Conservation (phyloP, 495 filamentous ascomycete species). For the Haplographium delicatum region DNA sequence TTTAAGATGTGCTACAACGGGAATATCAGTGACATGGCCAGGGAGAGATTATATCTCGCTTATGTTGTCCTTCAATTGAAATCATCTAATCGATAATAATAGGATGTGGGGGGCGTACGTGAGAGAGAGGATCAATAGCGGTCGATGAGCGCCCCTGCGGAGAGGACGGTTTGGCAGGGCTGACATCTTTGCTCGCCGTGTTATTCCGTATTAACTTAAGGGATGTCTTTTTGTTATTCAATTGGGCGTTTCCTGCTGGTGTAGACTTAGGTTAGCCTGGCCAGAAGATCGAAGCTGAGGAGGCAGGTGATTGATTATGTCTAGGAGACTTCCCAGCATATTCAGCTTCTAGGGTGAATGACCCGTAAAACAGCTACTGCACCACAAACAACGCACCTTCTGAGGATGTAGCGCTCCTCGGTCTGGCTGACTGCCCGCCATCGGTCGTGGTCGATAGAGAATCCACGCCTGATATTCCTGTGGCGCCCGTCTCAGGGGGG, state of each 20-base stretch:
- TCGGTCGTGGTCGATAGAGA: slow-evolving; percentile 23
- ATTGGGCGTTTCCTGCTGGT: slow-evolving; percentile 21
- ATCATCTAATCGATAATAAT: too few species aligned
- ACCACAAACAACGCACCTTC: slow-evolving; percentile 17
- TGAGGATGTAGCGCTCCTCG: slow-evolving; percentile 24
- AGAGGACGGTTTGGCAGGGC: slow-evolving; percentile 14
- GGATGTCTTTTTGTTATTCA: slow-evolving; percentile 28
- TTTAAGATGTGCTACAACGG: slow-evolving; percentile 60
- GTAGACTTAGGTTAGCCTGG: slow-evolving; percentile 6
- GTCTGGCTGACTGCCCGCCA: slow-evolving; percentile 21
- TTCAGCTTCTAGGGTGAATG: not conserved
- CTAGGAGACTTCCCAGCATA: not conserved
- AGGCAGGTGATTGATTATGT: slow-evolving; percentile 13
- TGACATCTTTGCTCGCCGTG: slow-evolving; percentile 20
- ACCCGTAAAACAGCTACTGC: not conserved
- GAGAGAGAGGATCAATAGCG: slow-evolving; percentile 52
- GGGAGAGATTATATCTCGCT: too few species aligned
- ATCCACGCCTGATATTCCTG: slow-evolving; percentile 19
- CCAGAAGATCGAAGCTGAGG: slow-evolving; percentile 2
- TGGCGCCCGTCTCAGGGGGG: slow-evolving; percentile 25
- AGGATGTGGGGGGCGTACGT: slow-evolving; percentile 37
- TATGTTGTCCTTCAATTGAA: too few species aligned
- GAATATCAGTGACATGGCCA: slow-evolving; percentile 7
- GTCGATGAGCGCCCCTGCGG: slow-evolving; percentile 18
- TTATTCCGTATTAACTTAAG: slow-evolving; percentile 26